Evolutionary conservation across 805 yeast species (phyloP).

Genomic region (Suhomyces emberorum): DNA sequence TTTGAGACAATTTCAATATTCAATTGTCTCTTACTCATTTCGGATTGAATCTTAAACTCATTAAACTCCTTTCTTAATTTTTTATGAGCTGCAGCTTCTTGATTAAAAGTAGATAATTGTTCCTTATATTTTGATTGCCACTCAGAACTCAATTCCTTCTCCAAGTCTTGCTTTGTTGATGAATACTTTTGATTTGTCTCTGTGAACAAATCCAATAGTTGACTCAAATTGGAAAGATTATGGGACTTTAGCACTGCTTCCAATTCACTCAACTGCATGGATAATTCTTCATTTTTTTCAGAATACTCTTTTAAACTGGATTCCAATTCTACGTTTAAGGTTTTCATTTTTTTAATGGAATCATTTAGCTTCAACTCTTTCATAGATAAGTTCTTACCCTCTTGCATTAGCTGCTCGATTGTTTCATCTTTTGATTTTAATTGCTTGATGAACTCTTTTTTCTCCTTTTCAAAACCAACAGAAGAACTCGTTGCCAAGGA

Average conservation of each 20-base stretch:
- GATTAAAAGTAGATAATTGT: constrained; percentile 19
- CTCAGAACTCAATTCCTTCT: constrained; percentile 15
- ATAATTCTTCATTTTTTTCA: constrained; percentile 28
- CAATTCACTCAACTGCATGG: constrained; percentile 37
- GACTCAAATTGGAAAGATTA: constrained; percentile 27
- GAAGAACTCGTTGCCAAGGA: background rate
- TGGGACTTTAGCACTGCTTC: constrained; percentile 28
- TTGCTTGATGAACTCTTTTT: constrained; percentile 3
- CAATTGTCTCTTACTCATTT: constrained; percentile 26
- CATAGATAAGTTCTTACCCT: constrained; percentile 69
- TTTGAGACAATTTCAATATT: constrained; percentile 34
- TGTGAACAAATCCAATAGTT: constrained; percentile 21
- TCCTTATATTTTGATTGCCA: constrained; percentile 27
- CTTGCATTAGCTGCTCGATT: constrained; percentile 64
- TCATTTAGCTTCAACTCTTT: constrained; percentile 69
- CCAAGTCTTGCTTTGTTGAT: constrained; percentile 15
- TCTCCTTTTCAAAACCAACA: constrained; percentile 2
- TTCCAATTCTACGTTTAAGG: constrained; percentile 29
- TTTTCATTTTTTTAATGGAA: constrained; percentile 58
- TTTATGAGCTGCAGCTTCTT: constrained; percentile 21
- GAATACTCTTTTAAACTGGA: constrained; percentile 24
- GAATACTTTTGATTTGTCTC: constrained; percentile 12
- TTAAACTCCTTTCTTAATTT: constrained; percentile 20
- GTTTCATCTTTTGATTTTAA: constrained; percentile 48
- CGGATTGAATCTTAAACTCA: constrained; percentile 32